Percentiles rank a stretch among this genome's conserved stretches.
Conservation (phyloP, 352 stramenopile species). For the Phytopythium sindhum region DNA sequence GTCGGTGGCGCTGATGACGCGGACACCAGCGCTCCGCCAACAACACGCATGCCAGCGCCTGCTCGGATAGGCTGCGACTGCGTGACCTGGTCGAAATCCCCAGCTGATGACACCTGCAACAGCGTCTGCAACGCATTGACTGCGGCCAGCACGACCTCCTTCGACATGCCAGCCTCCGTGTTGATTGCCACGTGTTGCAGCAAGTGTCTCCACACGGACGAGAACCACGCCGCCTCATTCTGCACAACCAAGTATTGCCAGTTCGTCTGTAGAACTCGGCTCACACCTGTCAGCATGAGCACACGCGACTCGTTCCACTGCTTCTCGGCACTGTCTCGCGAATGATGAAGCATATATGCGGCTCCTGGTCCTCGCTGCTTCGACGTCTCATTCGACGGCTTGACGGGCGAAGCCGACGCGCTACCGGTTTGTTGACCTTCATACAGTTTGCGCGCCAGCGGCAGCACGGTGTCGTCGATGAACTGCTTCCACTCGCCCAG, state of each 20-base stretch:
- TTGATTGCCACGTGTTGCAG: slow-evolving; percentile 60
- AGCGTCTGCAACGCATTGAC: slow-evolving; percentile 79
- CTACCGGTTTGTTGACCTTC: slow-evolving; percentile 21
- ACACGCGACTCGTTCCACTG: slow-evolving; percentile 97
- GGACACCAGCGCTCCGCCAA: slow-evolving; percentile 78
- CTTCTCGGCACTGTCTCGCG: slow-evolving; percentile 93
- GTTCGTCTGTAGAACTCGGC: slow-evolving; percentile 90
- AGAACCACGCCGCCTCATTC: slow-evolving; percentile 44
- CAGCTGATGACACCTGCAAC: slow-evolving; percentile 71
- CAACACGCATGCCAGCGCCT: slow-evolving; percentile 87
- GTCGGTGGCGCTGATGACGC: slow-evolving; percentile 19
- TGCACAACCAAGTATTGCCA: slow-evolving; percentile 63
- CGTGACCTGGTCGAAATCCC: slow-evolving; percentile 69
- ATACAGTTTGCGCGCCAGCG: slow-evolving; percentile 69
- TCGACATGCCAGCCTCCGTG: slow-evolving; percentile 47
- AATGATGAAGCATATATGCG: slow-evolving; percentile 92
- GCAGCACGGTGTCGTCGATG: slow-evolving; percentile 93
- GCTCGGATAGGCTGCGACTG: slow-evolving; percentile 74
- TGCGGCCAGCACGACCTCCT: slow-evolving; percentile 75
- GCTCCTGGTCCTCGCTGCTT: slow-evolving; percentile 12
- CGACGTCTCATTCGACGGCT: slow-evolving; percentile 11
- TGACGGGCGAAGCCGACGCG: not conserved
- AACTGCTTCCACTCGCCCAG: slow-evolving; percentile 91
- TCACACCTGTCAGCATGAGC: slow-evolving; percentile 92
- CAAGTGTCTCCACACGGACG: slow-evolving; percentile 56